These are phyloP conservation scores for Rutstroemia sp. DNA, from an alignment of 2,329 filamentous ascomycete species.

Conservation along the genomic window DNA sequence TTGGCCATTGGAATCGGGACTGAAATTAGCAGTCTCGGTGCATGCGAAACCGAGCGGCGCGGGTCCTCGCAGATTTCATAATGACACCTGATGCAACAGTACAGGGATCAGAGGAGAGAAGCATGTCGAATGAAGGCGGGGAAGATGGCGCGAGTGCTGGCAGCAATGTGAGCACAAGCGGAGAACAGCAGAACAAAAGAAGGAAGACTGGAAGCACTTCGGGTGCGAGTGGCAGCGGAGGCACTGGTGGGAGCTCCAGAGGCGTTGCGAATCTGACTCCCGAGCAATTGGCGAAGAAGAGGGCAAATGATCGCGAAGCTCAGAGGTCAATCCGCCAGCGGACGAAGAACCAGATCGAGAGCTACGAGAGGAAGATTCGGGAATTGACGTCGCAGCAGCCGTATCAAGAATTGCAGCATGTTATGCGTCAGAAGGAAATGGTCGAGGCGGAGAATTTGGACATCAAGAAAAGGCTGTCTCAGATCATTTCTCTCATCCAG, in stretches of 20 bases:
- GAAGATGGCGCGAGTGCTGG: neutral
- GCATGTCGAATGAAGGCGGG: neutral
- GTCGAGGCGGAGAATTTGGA: slow-evolving; percentile 75
- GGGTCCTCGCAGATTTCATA: slow-evolving; percentile 16
- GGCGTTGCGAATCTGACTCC: slow-evolving; percentile 81
- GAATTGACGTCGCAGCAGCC: slow-evolving; percentile 72
- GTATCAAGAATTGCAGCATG: slow-evolving; percentile 74
- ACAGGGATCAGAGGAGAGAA: neutral
- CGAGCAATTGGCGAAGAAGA: slow-evolving; percentile 81
- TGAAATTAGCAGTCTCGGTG: neutral
- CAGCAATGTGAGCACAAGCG: neutral
- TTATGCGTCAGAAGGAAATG: slow-evolving; percentile 66
- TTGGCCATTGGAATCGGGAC: neutral
- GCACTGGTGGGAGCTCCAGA: slow-evolving; percentile 50
- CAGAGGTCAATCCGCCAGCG: slow-evolving; percentile 82
- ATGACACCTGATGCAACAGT: slow-evolving; percentile 14
- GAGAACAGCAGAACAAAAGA: slow-evolving; percentile 28
- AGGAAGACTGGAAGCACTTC: slow-evolving; percentile 28
- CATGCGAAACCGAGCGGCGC: slow-evolving; percentile 11
- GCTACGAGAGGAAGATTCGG: slow-evolving; percentile 65
- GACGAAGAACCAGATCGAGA: slow-evolving; percentile 81
- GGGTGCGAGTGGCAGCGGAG: neutral
- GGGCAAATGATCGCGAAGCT: slow-evolving; percentile 85
- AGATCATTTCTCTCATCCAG: slow-evolving; percentile 56
- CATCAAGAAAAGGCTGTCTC: slow-evolving; percentile 60